A percentile compares a stretch with the other conserved stretches of the same genome.
These are phyloP conservation scores for Phellinidium pouzarii DNA, from an alignment of 1,284 basidiomycete genomes.

Conservation along the genomic window DNA sequence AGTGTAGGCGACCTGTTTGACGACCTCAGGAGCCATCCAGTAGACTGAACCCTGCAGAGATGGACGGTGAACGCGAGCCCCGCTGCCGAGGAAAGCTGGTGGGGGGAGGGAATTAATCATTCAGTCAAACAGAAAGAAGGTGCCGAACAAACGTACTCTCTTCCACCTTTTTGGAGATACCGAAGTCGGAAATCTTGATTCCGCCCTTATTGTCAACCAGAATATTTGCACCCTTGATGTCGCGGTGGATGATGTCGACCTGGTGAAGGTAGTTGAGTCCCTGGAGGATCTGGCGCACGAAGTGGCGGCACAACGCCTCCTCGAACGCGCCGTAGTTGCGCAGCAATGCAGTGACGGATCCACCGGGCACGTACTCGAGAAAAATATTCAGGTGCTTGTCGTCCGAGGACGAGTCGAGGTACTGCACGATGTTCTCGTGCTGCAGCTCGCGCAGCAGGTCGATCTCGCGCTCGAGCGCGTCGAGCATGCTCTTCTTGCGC, in stretches of 20 bases:
- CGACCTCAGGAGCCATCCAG: slow-evolving; percentile 99
- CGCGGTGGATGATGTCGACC: slow-evolving; percentile 93
- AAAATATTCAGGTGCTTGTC: slow-evolving; percentile 94
- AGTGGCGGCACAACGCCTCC: slow-evolving; percentile 90
- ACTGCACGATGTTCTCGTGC: slow-evolving; percentile 97
- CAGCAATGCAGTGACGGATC: slow-evolving; percentile 89
- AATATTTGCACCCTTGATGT: slow-evolving; percentile 98
- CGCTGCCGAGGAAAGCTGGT: slow-evolving; percentile 68
- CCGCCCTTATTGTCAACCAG: slow-evolving; percentile 98
- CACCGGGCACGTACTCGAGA: slow-evolving; percentile 97
- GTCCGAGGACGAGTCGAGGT: slow-evolving; percentile 88
- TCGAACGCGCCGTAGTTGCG: slow-evolving; percentile 97
- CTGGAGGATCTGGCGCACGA: slow-evolving; percentile 89
- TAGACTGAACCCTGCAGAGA: slow-evolving; percentile 96
- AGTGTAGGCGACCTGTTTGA: slow-evolving; percentile 92
- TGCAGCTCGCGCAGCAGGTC: slow-evolving; percentile 92
- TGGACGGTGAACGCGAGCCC: slow-evolving; percentile 75
- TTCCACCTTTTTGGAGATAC: slow-evolving; percentile 97
- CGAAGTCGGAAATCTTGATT: slow-evolving; percentile 98
- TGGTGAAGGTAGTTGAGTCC: slow-evolving; percentile 93
- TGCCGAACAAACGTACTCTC: slow-evolving; percentile 64
- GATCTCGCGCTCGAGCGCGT: slow-evolving; percentile 92
- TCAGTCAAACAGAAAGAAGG: neutral
- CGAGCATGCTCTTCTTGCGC: slow-evolving; percentile 92
- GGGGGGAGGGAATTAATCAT: slow-evolving; percentile 7